Evolutionary conservation across 306 rosid species (phyloP).

Genomic region (Malus orientalis): DNA sequence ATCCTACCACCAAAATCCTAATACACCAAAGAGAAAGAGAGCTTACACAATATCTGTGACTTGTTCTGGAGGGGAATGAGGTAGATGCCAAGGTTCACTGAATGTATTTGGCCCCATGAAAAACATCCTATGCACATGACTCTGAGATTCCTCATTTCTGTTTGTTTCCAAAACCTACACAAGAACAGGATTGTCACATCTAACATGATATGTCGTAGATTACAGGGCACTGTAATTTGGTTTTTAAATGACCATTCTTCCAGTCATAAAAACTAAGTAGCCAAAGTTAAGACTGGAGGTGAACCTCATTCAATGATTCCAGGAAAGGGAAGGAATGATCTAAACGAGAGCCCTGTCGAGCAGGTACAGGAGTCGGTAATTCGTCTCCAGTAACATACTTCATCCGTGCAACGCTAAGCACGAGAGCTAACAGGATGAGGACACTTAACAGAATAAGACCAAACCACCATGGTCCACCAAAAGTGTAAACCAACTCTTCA

Average conservation of each 20-base stretch:
- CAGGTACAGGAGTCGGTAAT: conserved; percentile 44
- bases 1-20: background rate
- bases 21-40: conserved; percentile 3
- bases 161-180: conserved; percentile 65
- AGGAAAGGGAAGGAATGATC: conserved; percentile 92
- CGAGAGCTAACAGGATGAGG: conserved; percentile 72
- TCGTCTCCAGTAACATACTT: conserved; percentile 75
- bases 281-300: conserved; percentile 17
- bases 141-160: conserved; percentile 38
- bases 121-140: conserved; percentile 47
- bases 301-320: conserved; percentile 92
- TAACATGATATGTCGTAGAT: background rate
- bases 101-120: conserved; percentile 49
- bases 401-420: conserved; percentile 88
- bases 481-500: conserved; percentile 51
- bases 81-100: conserved; percentile 46
- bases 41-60: conserved; percentile 39
- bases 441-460: conserved; percentile 59
- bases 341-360: conserved; percentile 64
- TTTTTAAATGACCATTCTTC: background rate
- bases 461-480: conserved; percentile 58
- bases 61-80: conserved; percentile 48
- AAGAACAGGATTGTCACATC: conserved; percentile 15
- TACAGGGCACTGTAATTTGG: conserved; percentile 7
- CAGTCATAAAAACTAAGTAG: background rate